These are phyloP conservation scores for Diaporthe destruens DNA, from an alignment of 2,329 filamentous ascomycete species.

Conservation along the genomic window DNA sequence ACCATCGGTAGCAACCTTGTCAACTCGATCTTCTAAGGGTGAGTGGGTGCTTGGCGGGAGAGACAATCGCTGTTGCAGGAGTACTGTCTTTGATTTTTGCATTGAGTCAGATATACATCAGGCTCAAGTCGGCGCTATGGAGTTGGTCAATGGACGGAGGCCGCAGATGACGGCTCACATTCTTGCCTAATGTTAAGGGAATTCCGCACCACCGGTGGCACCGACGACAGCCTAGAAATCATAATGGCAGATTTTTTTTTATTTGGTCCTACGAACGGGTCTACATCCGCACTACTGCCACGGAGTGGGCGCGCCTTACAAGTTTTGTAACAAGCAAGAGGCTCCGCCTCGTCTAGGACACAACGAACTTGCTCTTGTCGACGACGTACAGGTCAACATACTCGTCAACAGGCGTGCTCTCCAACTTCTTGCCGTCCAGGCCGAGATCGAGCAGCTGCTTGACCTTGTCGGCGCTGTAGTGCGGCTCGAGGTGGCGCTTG, in stretches of 20 bases:
- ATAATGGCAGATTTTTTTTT: slow-evolving; percentile 25
- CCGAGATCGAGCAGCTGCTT: slow-evolving; percentile 86
- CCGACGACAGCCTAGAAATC: slow-evolving; percentile 10
- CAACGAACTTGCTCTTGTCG: slow-evolving; percentile 42
- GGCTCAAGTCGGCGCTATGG: slow-evolving; percentile 27
- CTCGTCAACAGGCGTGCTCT: slow-evolving; percentile 87
- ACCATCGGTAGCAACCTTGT: slow-evolving; percentile 92
- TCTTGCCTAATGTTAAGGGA: slow-evolving; percentile 2
- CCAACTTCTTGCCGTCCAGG: slow-evolving; percentile 79
- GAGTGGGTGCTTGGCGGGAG: background rate
- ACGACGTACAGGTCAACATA: slow-evolving; percentile 83
- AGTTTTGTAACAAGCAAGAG: background rate
- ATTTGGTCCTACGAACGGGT: background rate
- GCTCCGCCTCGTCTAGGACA: slow-evolving; percentile 1
- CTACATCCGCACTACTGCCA: background rate
- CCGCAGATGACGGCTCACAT: slow-evolving; percentile 15
- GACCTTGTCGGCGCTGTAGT: slow-evolving; percentile 82
- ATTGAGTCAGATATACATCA: background rate
- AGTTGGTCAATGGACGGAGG: slow-evolving; percentile 2
- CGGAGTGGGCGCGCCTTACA: background rate
- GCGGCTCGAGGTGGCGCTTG: slow-evolving; percentile 88
- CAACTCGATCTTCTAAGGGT: slow-evolving; percentile 83
- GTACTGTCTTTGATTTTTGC: background rate
- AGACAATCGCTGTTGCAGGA: background rate
- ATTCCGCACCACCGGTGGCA: background rate